phyloP scores from a whole-genome alignment of 2,329 filamentous ascomycete genomes.

The Arachnomyces sp. region DNA sequence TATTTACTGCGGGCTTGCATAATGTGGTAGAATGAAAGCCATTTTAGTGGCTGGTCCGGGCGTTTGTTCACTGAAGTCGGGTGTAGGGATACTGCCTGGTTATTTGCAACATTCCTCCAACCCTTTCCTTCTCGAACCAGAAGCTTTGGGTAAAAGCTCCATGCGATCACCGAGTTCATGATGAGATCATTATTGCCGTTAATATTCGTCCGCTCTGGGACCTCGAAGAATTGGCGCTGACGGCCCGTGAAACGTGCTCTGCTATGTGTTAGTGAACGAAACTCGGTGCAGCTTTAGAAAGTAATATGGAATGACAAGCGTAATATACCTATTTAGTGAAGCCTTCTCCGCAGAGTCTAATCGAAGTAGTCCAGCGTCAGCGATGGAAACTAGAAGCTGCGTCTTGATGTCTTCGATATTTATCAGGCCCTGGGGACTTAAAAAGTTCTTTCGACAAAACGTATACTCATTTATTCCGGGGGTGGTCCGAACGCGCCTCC shows the following conservation, averaged over 20 bases:
- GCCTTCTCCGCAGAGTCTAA: constrained; percentile 66
- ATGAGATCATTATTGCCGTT: constrained; percentile 76
- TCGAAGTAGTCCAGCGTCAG: constrained; percentile 74
- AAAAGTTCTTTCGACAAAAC: constrained; percentile 91
- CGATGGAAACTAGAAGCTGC: constrained; percentile 76
- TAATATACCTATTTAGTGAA: constrained; percentile 54
- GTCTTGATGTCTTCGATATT: constrained; percentile 96
- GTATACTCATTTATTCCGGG: constrained; percentile 68
- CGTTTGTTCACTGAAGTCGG: constrained; percentile 83
- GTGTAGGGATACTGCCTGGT: constrained; percentile 80
- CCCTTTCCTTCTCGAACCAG: constrained; percentile 77
- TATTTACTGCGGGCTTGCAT: constrained; percentile 78
- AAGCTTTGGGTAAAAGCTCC: constrained; percentile 93
- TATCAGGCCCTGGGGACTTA: constrained; percentile 76
- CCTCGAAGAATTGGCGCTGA: constrained; percentile 70
- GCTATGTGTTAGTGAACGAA: background rate
- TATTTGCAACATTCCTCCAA: constrained; percentile 86
- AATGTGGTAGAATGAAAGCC: constrained; percentile 93
- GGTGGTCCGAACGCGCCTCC: constrained; percentile 73
- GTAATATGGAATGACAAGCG: background rate
- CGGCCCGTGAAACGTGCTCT: constrained; percentile 56
- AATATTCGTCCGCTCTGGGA: constrained; percentile 65
- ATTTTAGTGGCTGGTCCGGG: constrained; percentile 55
- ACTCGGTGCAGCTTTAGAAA: constrained; percentile 6
- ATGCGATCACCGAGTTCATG: constrained; percentile 74